Percentiles rank a stretch among this genome's conserved stretches.
Conservation (phyloP, 768 basidiomycete genomes). For the Amanita exitialis region DNA sequence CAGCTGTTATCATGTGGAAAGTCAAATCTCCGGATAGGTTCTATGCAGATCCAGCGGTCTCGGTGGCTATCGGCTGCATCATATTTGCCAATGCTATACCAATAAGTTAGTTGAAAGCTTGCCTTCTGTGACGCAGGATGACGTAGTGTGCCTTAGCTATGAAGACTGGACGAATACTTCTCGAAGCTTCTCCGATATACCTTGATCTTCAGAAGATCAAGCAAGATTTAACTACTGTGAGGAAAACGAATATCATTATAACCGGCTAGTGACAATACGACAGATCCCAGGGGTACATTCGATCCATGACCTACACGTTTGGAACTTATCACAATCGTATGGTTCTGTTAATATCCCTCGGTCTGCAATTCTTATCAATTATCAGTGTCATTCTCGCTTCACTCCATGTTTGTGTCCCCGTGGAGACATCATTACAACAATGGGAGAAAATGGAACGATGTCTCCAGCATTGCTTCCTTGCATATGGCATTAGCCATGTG, state of each 20-base stretch:
- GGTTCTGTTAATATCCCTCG: conserved; percentile 9
- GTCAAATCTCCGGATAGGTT: conserved; percentile 31
- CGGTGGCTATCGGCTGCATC: conserved; percentile 37
- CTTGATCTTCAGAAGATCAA: conserved; percentile 39
- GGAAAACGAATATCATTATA: conserved; percentile 10
- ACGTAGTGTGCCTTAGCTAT: conserved; percentile 19
- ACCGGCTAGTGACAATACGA: not conserved
- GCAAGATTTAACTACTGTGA: conserved; percentile 34
- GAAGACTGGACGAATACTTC: conserved; percentile 38
- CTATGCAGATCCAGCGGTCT: conserved; percentile 46
- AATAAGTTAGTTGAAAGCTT: conserved; percentile 26
- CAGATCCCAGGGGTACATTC: conserved; percentile 37
- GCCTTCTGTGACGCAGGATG: not conserved
- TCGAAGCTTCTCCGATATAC: conserved; percentile 42
- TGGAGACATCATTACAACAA: conserved; percentile 33
- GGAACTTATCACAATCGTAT: conserved; percentile 47
- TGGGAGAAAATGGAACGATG: conserved; percentile 41
- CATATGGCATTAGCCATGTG: conserved; percentile 43
- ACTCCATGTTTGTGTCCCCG: conserved; percentile 41
- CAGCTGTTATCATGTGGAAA: conserved; percentile 41
- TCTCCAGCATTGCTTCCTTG: conserved; percentile 40
- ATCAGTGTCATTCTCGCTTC: conserved; percentile 40
- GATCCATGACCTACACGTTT: conserved; percentile 43
- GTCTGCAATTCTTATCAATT: conserved; percentile 1
- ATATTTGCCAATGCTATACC: conserved; percentile 45